Conservation (phyloP, 306 rosid species). For the Cajanus cajan region DNA sequence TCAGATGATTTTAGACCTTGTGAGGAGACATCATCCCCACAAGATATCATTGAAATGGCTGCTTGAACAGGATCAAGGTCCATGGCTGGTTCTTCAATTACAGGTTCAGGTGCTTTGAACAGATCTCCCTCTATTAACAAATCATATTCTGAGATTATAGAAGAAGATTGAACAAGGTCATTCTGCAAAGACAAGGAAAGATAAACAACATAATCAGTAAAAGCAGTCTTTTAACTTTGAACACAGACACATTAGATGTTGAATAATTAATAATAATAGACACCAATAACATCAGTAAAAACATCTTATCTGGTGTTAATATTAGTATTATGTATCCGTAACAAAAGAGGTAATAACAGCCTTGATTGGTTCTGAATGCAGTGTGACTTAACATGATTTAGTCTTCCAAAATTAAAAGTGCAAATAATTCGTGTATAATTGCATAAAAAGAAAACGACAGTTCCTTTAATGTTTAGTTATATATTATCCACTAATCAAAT, state of each 20-base stretch:
- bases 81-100: constrained; percentile 59
- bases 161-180: constrained; percentile 52
- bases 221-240: background rate
- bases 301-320: background rate
- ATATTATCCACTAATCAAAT: background rate
- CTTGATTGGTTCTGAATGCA: background rate
- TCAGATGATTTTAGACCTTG: constrained; percentile 71
- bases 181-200: constrained; percentile 42
- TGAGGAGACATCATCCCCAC: constrained; percentile 62
- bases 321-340: background rate
- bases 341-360: background rate
- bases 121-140: constrained; percentile 84
- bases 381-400: background rate
- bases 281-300: background rate
- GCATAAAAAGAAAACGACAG: background rate
- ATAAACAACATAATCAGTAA: background rate
- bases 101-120: constrained; percentile 88
- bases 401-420: background rate
- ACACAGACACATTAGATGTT: background rate
- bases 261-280: background rate
- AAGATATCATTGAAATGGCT: constrained; percentile 76
- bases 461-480: background rate
- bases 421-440: background rate
- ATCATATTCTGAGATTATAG: constrained; percentile 74
- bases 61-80: constrained; percentile 65